A percentile compares a stretch with the other conserved stretches of the same genome.
phyloP scores from a whole-genome alignment of 2,329 filamentous ascomycete species.

The Diaporthe velutina region DNA sequence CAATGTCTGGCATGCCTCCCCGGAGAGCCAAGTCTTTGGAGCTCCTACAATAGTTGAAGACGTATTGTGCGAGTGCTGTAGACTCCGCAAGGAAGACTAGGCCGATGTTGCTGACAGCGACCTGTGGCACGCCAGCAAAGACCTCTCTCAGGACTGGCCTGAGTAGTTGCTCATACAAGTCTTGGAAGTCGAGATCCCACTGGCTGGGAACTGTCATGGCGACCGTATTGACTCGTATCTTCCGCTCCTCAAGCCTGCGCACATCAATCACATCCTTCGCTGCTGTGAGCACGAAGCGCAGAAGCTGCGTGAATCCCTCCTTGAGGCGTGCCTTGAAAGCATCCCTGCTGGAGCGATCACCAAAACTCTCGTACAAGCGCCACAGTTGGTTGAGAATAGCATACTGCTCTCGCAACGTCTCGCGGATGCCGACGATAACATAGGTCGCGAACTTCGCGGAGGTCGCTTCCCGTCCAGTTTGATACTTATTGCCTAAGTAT shows the following conservation, averaged over 20 bases:
- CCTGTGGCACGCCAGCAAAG: background rate
- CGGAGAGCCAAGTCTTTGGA: accelerated
- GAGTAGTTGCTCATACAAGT: background rate
- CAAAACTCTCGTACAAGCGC: background rate
- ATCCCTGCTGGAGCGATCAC: no score
- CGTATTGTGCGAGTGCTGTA: background rate
- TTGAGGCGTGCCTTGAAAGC: background rate
- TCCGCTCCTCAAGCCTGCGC: accelerated
- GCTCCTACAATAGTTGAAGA: background rate
- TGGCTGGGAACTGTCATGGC: constrained; percentile 2
- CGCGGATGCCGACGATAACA: background rate
- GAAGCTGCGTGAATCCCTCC: background rate
- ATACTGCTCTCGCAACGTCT: background rate
- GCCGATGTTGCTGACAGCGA: background rate
- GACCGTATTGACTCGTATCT: background rate
- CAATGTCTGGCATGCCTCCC: background rate
- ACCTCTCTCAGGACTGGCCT: no score
- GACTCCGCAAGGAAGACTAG: background rate
- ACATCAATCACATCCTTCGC: background rate
- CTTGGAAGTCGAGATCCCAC: background rate
- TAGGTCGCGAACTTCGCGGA: background rate
- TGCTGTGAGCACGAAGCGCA: background rate
- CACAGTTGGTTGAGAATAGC: background rate
- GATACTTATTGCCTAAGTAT: background rate
- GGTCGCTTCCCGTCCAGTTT: background rate